Percentiles rank a stretch among this genome's conserved stretches.
These are phyloP conservation scores for Clarireedia homoeocarpa DNA, from an alignment of 2,329 filamentous ascomycete genomes.

Conservation along the genomic window DNA sequence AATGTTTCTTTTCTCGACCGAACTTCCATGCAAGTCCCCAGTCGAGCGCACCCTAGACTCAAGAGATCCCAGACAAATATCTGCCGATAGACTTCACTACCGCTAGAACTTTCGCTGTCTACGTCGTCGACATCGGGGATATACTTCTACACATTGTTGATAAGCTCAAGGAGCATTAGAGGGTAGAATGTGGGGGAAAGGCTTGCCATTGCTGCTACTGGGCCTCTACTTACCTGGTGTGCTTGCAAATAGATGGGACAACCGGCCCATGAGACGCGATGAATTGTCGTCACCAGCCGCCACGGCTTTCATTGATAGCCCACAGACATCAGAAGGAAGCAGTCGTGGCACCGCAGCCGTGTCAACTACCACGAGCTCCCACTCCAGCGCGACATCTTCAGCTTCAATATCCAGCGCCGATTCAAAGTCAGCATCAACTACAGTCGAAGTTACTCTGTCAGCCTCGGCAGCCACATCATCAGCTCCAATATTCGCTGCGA, in stretches of 20 bases:
- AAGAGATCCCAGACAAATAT: neutral
- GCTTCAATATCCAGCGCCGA: neutral
- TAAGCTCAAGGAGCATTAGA: neutral
- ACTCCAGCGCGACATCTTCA: neutral
- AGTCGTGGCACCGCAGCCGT: neutral
- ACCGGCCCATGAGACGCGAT: constrained; percentile 21
- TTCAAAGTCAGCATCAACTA: neutral
- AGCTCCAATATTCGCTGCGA: neutral
- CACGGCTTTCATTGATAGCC: constrained; percentile 3
- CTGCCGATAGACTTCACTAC: neutral
- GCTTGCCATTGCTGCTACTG: constrained; percentile 17
- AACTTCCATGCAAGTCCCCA: neutral
- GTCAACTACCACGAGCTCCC: neutral
- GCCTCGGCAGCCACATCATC: neutral
- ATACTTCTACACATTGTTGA: neutral
- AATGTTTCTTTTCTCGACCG: neutral
- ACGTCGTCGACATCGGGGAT: neutral
- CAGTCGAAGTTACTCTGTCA: neutral
- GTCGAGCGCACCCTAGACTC: neutral
- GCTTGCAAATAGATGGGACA: constrained; percentile 16
- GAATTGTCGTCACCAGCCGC: constrained; percentile 15
- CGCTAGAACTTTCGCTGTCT: too few species aligned
- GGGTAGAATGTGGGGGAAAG: constrained; percentile 14
- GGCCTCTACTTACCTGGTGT: constrained; percentile 20
- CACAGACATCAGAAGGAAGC: neutral